Conservation (phyloP, 805 yeast species). For the Jamesozyma gamospora region DNA sequence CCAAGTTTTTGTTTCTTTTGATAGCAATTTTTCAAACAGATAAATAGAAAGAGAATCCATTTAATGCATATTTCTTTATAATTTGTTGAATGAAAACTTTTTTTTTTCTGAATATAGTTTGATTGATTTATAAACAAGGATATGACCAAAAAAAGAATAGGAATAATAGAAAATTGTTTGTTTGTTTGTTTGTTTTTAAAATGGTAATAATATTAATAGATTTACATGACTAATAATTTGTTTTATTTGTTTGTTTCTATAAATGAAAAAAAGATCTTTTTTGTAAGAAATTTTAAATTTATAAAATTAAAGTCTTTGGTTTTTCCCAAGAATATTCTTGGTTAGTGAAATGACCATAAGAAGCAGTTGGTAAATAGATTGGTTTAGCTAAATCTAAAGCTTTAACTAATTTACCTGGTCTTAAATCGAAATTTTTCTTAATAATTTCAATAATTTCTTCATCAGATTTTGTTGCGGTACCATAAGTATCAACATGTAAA, state of each 20-base stretch:
- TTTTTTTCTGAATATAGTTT: background rate
- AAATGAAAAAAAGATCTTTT: no score
- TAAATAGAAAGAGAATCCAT: no score
- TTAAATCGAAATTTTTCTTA: slow-evolving; percentile 90
- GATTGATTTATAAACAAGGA: background rate
- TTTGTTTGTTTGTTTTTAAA: no score
- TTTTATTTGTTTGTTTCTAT: no score
- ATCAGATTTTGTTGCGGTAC: slow-evolving; percentile 85
- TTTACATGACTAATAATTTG: background rate
- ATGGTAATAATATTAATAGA: background rate
- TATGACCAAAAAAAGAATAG: background rate
- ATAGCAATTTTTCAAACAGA: no score
- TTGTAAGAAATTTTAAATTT: slow-evolving; percentile 5
- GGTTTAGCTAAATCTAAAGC: slow-evolving; percentile 98
- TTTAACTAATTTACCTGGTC: slow-evolving; percentile 98
- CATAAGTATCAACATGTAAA: slow-evolving; percentile 94
- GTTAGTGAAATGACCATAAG: slow-evolving; percentile 99
- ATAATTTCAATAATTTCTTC: slow-evolving; percentile 86
- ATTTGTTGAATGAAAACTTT: background rate
- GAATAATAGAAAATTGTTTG: no score
- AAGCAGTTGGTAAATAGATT: slow-evolving; percentile 97
- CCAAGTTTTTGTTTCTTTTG: no score
- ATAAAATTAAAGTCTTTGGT: slow-evolving; percentile 58
- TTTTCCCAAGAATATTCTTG: slow-evolving; percentile 98
- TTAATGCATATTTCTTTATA: no score